Evolutionary conservation across 768 basidiomycete species (phyloP).

Genomic region (Coprinopsis marcescibilis): DNA sequence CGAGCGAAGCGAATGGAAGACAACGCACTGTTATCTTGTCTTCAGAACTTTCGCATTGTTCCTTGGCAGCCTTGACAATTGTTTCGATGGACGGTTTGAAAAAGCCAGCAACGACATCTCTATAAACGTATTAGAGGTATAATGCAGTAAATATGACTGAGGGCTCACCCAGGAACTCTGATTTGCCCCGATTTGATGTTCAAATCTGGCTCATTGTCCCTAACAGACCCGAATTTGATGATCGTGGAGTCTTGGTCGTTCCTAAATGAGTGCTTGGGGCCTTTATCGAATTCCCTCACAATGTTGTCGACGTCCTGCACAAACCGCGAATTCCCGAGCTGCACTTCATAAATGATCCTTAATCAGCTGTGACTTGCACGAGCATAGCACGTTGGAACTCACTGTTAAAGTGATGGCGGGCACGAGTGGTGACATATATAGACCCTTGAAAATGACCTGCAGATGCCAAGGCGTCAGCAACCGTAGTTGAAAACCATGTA

Average conservation of each 20-base stretch:
- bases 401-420: slow-evolving; percentile 30
- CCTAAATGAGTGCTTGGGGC: slow-evolving; percentile 35
- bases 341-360: slow-evolving; percentile 23
- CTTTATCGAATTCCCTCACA: slow-evolving; percentile 33
- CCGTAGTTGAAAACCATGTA: neutral
- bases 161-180: slow-evolving; percentile 26
- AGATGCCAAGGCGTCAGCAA: neutral
- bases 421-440: slow-evolving; percentile 37
- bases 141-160: neutral
- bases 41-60: neutral
- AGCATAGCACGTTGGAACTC: neutral
- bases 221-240: slow-evolving; percentile 34
- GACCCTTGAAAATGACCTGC: slow-evolving; percentile 43
- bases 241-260: slow-evolving; percentile 27
- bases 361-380: neutral
- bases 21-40: neutral
- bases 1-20: neutral
- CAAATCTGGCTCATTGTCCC: slow-evolving; percentile 30
- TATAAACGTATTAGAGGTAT: slow-evolving; percentile 6
- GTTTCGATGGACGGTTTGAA: slow-evolving; percentile 30
- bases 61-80: slow-evolving; percentile 24
- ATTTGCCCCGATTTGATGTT: slow-evolving; percentile 37
- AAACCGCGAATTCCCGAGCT: slow-evolving; percentile 31
- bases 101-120: slow-evolving; percentile 26
- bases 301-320: slow-evolving; percentile 33